A percentile compares a stretch with the other conserved stretches of the same genome.
These are phyloP conservation scores for Chaetomium sp. DNA, from an alignment of 2,329 filamentous ascomycete species.

Conservation along the genomic window DNA sequence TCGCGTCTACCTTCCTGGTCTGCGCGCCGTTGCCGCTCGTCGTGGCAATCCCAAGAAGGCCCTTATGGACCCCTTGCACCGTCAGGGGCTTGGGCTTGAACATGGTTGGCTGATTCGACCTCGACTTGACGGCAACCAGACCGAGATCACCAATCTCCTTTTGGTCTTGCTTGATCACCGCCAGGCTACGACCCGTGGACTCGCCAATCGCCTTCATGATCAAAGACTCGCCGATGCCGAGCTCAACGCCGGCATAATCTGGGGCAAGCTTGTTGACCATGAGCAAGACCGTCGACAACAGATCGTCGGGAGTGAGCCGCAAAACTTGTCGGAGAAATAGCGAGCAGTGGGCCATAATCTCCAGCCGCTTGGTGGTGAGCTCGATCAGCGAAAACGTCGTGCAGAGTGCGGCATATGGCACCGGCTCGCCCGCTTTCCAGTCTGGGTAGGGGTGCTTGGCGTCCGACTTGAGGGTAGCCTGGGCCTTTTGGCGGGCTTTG, in stretches of 20 bases:
- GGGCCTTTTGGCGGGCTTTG: constrained; percentile 74
- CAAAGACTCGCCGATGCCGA: constrained; percentile 95
- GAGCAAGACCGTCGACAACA: constrained; percentile 80
- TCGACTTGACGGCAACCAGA: constrained; percentile 89
- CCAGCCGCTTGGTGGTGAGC: constrained; percentile 83
- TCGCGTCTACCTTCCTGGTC: constrained; percentile 81
- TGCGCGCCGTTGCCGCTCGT: constrained; percentile 82
- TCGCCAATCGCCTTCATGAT: constrained; percentile 99
- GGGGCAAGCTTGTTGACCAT: constrained; percentile 99
- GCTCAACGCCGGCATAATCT: constrained; percentile 91
- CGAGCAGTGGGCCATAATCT: constrained; percentile 84
- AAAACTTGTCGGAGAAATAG: constrained; percentile 92
- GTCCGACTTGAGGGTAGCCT: constrained; percentile 63
- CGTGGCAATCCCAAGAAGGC: constrained; percentile 81
- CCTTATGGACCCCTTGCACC: constrained; percentile 77
- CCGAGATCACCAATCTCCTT: constrained; percentile 95
- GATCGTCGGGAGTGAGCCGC: constrained; percentile 77
- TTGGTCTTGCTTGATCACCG: constrained; percentile 90
- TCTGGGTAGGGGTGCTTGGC: constrained; percentile 84
- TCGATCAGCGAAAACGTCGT: constrained; percentile 92
- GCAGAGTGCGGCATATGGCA: constrained; percentile 91
- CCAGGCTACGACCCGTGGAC: constrained; percentile 78
- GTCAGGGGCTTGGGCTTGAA: constrained; percentile 94
- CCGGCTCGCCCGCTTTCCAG: constrained; percentile 82
- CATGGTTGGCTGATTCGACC: constrained; percentile 94